A percentile compares a stretch with the other conserved stretches of the same genome.
Evolutionary conservation across 78 protist genomes (phyloP).

Genomic region (Dictyostelium brefeldianum): DNA sequence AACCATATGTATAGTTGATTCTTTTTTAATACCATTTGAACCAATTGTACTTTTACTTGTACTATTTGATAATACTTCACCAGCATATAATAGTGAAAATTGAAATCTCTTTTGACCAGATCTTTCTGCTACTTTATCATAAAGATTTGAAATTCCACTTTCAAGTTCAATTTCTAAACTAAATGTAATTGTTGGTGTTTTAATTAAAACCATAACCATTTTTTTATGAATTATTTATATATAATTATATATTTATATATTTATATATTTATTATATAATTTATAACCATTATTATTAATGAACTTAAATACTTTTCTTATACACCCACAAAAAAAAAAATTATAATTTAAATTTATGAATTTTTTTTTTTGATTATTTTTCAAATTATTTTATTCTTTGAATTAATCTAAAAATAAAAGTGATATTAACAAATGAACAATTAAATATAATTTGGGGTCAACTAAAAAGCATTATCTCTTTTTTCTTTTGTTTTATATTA

Average conservation of each 20-base stretch:
- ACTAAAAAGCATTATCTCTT: background rate
- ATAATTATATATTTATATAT: too few relatives aligned
- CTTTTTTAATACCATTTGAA: constrained; percentile 42
- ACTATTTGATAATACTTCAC: constrained; percentile 20
- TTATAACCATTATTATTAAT: too few relatives aligned
- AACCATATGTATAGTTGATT: constrained; percentile 40
- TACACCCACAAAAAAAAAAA: too few relatives aligned
- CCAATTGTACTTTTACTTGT: constrained; percentile 31
- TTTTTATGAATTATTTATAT: too few relatives aligned
- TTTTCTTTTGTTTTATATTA: too few relatives aligned
- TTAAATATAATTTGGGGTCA: background rate
- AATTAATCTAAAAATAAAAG: too few relatives aligned
- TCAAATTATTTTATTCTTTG: too few relatives aligned
- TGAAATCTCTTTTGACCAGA: constrained; percentile 45
- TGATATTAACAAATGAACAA: background rate
- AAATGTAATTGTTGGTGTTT: constrained; percentile 71
- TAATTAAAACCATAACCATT: constrained; percentile 25
- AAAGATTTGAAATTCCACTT: background rate
- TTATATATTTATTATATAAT: too few relatives aligned
- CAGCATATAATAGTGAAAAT: constrained; percentile 61
- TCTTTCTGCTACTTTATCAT: constrained; percentile 68
- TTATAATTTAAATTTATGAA: too few relatives aligned
- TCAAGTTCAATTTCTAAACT: constrained; percentile 42
- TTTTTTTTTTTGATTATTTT: too few relatives aligned
- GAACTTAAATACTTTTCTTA: too few relatives aligned